Base-by-base conservation (phyloP, 768 basidiomycete species). In the Lactifluus pinguis region DNA sequence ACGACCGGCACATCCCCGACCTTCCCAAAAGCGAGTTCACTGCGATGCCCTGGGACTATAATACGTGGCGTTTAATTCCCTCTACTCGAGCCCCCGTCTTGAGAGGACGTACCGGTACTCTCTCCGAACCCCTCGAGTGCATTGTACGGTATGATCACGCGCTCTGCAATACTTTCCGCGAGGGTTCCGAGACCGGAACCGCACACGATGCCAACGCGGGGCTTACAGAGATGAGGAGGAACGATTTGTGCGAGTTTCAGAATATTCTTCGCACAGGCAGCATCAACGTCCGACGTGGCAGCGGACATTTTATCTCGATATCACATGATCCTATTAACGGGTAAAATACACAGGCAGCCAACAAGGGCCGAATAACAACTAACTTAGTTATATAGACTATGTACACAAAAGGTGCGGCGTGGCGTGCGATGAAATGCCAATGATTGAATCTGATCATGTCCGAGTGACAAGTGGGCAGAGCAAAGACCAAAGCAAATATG, bases 131-230 rank as follows among this genome's bases (percentile, higher is more conserved):
- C 92, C 19, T 83, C 81, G 14, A 95, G 76, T 41, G 76, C 71
- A 10, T 77, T 75, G 69, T 95, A 95, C 0, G 83, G 80, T 53
- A 95, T 76, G 53, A 79, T 73, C 0, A 83, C 76, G 2, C 76
- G 74, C 56, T 87, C 79, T 32, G 78, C 77, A 55, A 92, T 72
- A 39, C 74, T 79, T 11, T 80, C 77, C 0, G 81, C 88, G 30
- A 95, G 78, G 0, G 88, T 89, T 67, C 83, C 84, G 53, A 95
- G 75, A 3, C 93, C 92, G 1, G 87, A 89, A 59, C 93, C 92
- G 70, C 92, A 94, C 30, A 95, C 84, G 66, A 95, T 90, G 19
- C 87, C 92, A 17, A 92, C 80, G 38, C 76, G 76, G 10, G 92
- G 92, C n/a, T 59, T 68, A 30, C 72, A 76, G 9, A 87, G 78